Evolutionary conservation across 2,329 filamentous ascomycete genomes (phyloP), one percentile per base, ranked within the genome.

Genomic region (Diaporthe vaccinii): DNA sequence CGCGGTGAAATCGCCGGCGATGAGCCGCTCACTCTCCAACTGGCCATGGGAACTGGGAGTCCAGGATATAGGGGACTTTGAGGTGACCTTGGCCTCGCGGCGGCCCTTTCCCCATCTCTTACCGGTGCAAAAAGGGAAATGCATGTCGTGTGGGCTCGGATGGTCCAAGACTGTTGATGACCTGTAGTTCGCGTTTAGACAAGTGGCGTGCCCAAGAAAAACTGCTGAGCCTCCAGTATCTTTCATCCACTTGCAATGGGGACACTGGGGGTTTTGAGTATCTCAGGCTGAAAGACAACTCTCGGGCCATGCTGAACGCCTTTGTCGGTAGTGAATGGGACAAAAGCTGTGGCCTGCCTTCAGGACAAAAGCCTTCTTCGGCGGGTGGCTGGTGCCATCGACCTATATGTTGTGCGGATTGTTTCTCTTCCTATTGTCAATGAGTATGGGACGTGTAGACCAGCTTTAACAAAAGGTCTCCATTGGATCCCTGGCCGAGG

Each of bases 1-100:
- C 10, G 73, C 73, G 36, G 17, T 39, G 3, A 17, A 12, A 34
- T 75, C 73, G 39, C 68, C 68, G 14, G 73, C 61, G n/a, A 75
- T 9, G 51, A 72, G 15, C 39, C 68, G 58, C 10, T 44, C 34
- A 12, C 44, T 65, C n/a, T 65, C 73, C 3, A 10, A 14, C 12
- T 51, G 67, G 15, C 73, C 68, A 9, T 51, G 20, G 22, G 73
- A 39, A 14, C 36, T 44, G 4, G 58, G 73, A 10, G 49, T 72
- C 34, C 39, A 74, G 36, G 46, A 10, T 1, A 74, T 36, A 1
- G 34, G 55, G 28, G 25, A 15, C 20, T n/a, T 61, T 4, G 20
- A 36, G 57, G 44, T 39, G 31, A 17, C 2, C 44, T 58, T 67
- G 31, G 57, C 46, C 25, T 58, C 58, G 28, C 39, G 12, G 22